Conservation (phyloP, 768 basidiomycete species). For the Pleurotus ostreatus region DNA sequence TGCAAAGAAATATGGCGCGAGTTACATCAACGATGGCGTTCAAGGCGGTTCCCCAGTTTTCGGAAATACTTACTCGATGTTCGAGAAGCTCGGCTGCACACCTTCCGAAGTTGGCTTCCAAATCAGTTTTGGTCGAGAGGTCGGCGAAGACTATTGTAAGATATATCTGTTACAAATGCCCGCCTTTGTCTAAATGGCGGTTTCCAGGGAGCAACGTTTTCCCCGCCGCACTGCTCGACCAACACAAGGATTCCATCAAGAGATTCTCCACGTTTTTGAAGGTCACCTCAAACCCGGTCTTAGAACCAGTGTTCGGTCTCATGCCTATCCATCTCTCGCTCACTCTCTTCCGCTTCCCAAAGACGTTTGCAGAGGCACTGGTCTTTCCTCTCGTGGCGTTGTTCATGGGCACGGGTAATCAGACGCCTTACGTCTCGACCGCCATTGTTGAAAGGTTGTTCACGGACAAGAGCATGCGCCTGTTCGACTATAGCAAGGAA, state of each 20-base stretch:
- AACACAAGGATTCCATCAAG: constrained; percentile 21
- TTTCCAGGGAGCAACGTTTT: constrained; percentile 22
- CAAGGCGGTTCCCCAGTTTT: constrained; percentile 29
- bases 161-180: neutral
- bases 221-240: constrained; percentile 10
- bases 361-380: constrained; percentile 26
- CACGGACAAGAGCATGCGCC: constrained; percentile 30
- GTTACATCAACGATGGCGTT: constrained; percentile 29
- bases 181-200: neutral
- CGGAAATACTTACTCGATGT: constrained; percentile 26
- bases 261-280: constrained; percentile 26
- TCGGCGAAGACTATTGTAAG: constrained; percentile 22
- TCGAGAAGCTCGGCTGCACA: constrained; percentile 25
- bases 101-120: constrained; percentile 26
- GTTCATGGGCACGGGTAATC: constrained; percentile 30
- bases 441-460: constrained; percentile 28
- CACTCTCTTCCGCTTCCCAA: constrained; percentile 26
- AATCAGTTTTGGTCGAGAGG: constrained; percentile 26
- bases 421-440: constrained; percentile 28
- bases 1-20: constrained; percentile 21
- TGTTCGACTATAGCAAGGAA: constrained; percentile 28
- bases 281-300: constrained; percentile 18
- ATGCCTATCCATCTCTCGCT: constrained; percentile 26
- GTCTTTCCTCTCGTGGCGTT: constrained; percentile 27
- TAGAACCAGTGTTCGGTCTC: constrained; percentile 25